Evolutionary conservation across 2,329 filamentous ascomycete species (phyloP), one percentile per base, ranked within the genome.

Genomic region (Epichloe sp.): DNA sequence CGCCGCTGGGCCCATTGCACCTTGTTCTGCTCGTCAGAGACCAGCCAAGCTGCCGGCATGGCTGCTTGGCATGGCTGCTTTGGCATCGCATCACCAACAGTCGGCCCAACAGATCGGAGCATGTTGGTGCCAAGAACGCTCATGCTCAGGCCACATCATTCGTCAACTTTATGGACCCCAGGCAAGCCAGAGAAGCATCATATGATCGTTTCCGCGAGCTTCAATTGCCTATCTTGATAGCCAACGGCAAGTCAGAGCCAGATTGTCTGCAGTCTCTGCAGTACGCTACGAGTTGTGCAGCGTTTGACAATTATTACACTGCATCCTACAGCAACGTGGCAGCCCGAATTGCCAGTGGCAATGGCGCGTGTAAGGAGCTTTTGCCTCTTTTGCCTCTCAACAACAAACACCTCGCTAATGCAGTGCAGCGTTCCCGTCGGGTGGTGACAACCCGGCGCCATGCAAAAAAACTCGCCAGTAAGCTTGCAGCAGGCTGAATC

Each of bases 151-250:
- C 54, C 1, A 55, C 62, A 34, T 64, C 65, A 10, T 62, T 70
- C 57, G 60, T 58, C 43, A 65, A 62, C 42, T 69, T 68, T 47
- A 67, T 63, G 60, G 63, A 68, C 45, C 61, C 59, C 1, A 63
- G 62, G 12, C 54, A 61, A 44, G 62, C 64, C 2, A 49, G 53
- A 15, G 61, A 68, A 5, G 65, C 60, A 4, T 65, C 64, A 3
- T 70, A 65, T 49, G 54, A 63, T 42, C 56, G 66, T 7, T 55
- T 70, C 21, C 53, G 60, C 6, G 60, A 65, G 57, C 58, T 71
- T 34, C 54, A 54, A 34, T 56, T 69, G 46, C 68, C 67, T 1
- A 64, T 70, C 1, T 49, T 70, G 34, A 64, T 70, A 49, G 63
- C 64, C n/a, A 67, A 67, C 52, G 68, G 67, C 68, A 57, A 58